Conservation (phyloP, 306 rosid species). For the Heteromeles arbutifolia region DNA sequence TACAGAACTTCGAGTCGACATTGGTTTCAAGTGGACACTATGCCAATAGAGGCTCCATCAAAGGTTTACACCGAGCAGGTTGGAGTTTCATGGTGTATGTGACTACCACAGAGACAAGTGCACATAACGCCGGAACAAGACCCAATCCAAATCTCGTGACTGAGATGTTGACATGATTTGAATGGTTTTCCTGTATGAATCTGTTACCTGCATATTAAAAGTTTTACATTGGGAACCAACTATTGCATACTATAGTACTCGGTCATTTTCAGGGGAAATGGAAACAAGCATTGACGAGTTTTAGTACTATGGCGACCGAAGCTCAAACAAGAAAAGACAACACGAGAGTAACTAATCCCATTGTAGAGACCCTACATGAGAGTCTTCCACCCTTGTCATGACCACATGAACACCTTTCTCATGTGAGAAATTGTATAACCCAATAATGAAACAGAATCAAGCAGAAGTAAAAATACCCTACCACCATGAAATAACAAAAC, state of each 20-base stretch:
- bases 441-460: too few species aligned
- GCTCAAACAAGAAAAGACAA: too few species aligned
- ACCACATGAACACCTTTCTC: too few species aligned
- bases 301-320: too few species aligned
- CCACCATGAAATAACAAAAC: too few species aligned
- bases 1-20: neutral
- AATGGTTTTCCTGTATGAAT: constrained; percentile 13
- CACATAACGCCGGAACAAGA: constrained; percentile 61
- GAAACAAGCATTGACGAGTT: neutral
- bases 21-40: constrained; percentile 11
- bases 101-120: constrained; percentile 54
- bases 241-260: neutral
- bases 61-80: constrained; percentile 37
- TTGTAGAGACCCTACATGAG: too few species aligned
- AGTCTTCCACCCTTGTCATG: too few species aligned
- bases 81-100: constrained; percentile 67
- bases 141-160: constrained; percentile 80
- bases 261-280: neutral
- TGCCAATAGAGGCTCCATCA: constrained; percentile 54
- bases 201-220: constrained; percentile 44
- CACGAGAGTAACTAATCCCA: too few species aligned
- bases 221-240: neutral
- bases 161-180: constrained; percentile 27
- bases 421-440: too few species aligned
- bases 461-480: too few species aligned